Evolutionary conservation across 1,139 yeast species (phyloP).

Genomic region (Yamadazyma atlantica): DNA sequence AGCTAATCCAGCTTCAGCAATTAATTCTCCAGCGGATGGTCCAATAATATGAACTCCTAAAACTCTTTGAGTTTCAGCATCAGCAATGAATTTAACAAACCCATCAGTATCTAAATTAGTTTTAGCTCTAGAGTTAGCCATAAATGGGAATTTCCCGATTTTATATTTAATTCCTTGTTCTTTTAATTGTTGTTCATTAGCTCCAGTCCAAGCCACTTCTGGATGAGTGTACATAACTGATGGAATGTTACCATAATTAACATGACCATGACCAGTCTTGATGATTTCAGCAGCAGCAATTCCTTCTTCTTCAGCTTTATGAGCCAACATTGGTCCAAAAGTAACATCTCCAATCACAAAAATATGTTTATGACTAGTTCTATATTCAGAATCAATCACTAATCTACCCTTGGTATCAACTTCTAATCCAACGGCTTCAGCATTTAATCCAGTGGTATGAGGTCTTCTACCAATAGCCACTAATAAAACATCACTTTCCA

Average conservation of each 20-base stretch:
- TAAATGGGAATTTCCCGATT: constrained; percentile 96
- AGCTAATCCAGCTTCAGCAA: constrained; percentile 97
- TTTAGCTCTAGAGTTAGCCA: constrained; percentile 99
- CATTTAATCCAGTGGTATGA: constrained; percentile 83
- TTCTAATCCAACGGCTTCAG: constrained; percentile 87
- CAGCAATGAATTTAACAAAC: constrained; percentile 91
- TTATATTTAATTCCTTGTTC: constrained; percentile 90
- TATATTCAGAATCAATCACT: constrained; percentile 91
- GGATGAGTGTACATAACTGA: constrained; percentile 99
- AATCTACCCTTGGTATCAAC: constrained; percentile 89
- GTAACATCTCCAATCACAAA: constrained; percentile 98
- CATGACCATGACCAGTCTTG: constrained; percentile 94
- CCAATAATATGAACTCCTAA: constrained; percentile 97
- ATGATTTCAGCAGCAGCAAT: constrained; percentile 97
- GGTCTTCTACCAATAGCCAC: constrained; percentile 99
- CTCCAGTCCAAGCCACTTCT: constrained; percentile 99
- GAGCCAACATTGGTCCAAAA: constrained; percentile 99
- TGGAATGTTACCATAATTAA: constrained; percentile 96
- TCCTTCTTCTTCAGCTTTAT: constrained; percentile 99
- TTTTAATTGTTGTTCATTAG: constrained; percentile 92
- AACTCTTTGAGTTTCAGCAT: constrained; percentile 95
- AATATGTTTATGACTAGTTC: constrained; percentile 89
- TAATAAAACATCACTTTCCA: constrained; percentile 89
- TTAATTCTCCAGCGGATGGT: constrained; percentile 99
- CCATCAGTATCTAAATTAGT: constrained; percentile 97